Evolutionary conservation across 2,329 filamentous ascomycete genomes (phyloP).

Genomic region (Cercospora zeina): DNA sequence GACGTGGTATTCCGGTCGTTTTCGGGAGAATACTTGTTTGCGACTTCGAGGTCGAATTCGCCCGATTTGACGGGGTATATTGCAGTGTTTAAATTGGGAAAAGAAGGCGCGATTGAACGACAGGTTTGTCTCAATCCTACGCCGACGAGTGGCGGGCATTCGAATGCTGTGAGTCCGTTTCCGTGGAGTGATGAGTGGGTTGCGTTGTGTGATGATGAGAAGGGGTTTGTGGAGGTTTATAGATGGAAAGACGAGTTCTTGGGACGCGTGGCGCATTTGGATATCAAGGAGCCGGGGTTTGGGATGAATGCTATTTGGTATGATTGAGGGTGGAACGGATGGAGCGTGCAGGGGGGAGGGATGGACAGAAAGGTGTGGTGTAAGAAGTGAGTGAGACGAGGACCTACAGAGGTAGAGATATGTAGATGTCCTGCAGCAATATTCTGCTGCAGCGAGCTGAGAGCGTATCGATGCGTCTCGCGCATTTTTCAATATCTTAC

Average conservation of each 20-base stretch:
- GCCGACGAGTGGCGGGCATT: conserved; percentile 82
- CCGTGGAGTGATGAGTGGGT: conserved; percentile 86
- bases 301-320: conserved; percentile 98
- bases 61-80: conserved; percentile 79
- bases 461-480: no score
- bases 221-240: conserved; percentile 85
- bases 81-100: conserved; percentile 71
- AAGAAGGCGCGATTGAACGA: conserved; percentile 67
- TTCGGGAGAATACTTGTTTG: conserved; percentile 75
- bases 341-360: background rate
- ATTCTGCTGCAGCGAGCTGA: background rate
- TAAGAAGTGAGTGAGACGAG: background rate
- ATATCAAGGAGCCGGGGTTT: conserved; percentile 83
- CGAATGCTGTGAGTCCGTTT: conserved; percentile 81
- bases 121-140: conserved; percentile 83
- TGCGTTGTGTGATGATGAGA: conserved; percentile 85
- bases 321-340: conserved; percentile 52
- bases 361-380: background rate
- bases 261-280: conserved; percentile 71
- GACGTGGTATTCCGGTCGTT: conserved; percentile 76
- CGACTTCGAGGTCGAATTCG: conserved; percentile 76
- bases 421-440: background rate
- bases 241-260: conserved; percentile 81
- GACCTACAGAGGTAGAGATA: background rate
- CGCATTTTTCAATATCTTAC: no score